Evolutionary conservation across 2,329 filamentous ascomycete genomes (phyloP).

Genomic region (Zasmidium angulare): DNA sequence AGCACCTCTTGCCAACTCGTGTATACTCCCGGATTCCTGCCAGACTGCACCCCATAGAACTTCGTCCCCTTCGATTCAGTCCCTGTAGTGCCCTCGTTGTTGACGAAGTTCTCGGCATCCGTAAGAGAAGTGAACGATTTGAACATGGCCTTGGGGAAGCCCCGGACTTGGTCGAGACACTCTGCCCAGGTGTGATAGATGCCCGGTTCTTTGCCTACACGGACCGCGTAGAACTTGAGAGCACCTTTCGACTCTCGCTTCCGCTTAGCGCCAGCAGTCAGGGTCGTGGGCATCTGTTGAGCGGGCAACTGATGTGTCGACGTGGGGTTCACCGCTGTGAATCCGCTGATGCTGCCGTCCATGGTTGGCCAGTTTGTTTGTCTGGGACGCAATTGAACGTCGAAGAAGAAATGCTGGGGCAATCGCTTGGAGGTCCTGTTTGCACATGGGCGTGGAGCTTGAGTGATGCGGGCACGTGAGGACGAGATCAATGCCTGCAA

Average conservation of each 20-base stretch:
- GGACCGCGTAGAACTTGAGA: slow-evolving; percentile 65
- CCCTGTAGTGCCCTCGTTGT: slow-evolving; percentile 47
- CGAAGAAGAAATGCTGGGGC: slow-evolving; percentile 5
- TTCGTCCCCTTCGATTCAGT: slow-evolving; percentile 37
- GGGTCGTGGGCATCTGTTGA: not conserved
- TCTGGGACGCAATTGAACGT: not conserved
- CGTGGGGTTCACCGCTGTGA: slow-evolving; percentile 27
- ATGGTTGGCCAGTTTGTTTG: slow-evolving; percentile 8
- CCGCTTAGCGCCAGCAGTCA: slow-evolving; percentile 50
- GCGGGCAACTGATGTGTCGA: slow-evolving; percentile 1
- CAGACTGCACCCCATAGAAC: slow-evolving; percentile 62
- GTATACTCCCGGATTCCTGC: slow-evolving; percentile 61
- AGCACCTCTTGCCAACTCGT: slow-evolving; percentile 68
- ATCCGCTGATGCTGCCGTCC: slow-evolving; percentile 34
- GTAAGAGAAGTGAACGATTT: slow-evolving; percentile 73
- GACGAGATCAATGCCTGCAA: not conserved
- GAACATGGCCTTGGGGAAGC: slow-evolving; percentile 55
- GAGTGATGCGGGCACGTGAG: not conserved
- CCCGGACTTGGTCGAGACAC: slow-evolving; percentile 61
- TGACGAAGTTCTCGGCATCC: slow-evolving; percentile 79
- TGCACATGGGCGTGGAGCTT: slow-evolving; percentile 1
- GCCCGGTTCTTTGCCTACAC: slow-evolving; percentile 58
- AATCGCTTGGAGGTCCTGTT: slow-evolving; percentile 1
- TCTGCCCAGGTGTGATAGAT: slow-evolving; percentile 65
- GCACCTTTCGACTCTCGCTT: slow-evolving; percentile 48